Evolutionary conservation across 1,284 basidiomycete species (phyloP).

Genomic region (Ustilago loliicola): DNA sequence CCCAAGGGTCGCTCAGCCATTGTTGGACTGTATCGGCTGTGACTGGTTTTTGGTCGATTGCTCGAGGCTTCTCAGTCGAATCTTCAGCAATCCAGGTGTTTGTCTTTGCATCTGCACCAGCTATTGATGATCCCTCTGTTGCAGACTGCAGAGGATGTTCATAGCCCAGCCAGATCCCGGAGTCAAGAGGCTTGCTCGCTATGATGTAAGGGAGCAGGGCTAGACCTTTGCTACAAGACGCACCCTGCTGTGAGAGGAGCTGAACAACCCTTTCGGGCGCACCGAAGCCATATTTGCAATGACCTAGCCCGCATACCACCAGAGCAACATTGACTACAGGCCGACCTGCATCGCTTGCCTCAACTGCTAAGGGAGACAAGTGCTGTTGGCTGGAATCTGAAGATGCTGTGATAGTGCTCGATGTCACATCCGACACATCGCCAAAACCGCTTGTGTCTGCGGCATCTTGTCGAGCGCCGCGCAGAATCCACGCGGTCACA

Average conservation of each 20-base stretch:
- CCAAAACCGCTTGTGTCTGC: not conserved
- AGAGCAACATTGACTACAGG: conserved; percentile 35
- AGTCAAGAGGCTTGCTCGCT: conserved; percentile 52
- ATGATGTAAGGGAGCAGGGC: conserved; percentile 43
- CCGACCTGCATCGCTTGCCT: conserved; percentile 4
- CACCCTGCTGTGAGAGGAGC: conserved; percentile 20
- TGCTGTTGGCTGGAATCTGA: not conserved
- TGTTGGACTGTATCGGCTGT: conserved; percentile 11
- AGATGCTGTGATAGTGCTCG: not conserved
- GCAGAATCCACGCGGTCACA: conserved; percentile 47
- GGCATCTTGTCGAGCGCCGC: conserved; percentile 7
- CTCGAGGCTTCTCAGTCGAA: not conserved
- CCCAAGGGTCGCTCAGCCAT: conserved; percentile 42
- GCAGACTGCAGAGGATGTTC: conserved; percentile 21
- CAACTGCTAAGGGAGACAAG: not conserved
- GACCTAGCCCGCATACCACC: conserved; percentile 54
- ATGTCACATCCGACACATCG: not conserved
- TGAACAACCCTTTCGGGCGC: conserved; percentile 51
- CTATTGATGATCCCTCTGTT: not conserved
- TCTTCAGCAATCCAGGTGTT: not conserved
- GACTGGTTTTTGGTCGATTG: not conserved
- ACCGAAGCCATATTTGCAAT: conserved; percentile 59
- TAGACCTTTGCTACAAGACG: not conserved
- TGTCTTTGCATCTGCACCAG: not conserved
- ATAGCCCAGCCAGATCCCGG: conserved; percentile 52